Conservation (phyloP, 495 filamentous ascomycete genomes). For the Aspergillus affinis region DNA sequence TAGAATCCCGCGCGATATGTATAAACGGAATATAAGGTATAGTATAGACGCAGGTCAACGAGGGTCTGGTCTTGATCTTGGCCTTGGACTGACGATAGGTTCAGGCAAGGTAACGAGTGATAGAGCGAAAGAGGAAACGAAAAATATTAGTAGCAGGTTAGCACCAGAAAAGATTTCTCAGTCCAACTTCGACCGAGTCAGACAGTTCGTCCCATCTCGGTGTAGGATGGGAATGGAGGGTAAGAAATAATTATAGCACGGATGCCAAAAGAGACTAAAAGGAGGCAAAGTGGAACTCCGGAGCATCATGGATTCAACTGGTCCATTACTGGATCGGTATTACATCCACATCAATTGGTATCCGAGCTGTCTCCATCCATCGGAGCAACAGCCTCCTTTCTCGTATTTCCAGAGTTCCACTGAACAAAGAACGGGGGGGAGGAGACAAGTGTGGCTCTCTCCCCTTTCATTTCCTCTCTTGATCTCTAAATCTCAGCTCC, state of each 20-base stretch:
- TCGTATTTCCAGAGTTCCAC: background rate
- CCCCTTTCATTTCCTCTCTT: background rate
- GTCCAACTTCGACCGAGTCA: conserved; percentile 13
- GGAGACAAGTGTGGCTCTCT: background rate
- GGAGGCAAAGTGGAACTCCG: conserved; percentile 22
- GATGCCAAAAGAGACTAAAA: conserved; percentile 17
- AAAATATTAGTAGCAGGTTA: background rate
- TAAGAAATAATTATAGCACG: conserved; percentile 23
- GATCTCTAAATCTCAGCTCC: too few species aligned
- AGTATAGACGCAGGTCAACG: background rate
- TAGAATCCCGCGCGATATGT: background rate
- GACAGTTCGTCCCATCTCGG: conserved; percentile 18
- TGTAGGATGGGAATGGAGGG: conserved; percentile 16
- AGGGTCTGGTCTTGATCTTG: background rate
- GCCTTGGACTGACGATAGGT: background rate
- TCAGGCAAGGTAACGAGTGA: background rate
- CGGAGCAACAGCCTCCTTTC: background rate
- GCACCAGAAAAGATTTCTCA: conserved; percentile 8
- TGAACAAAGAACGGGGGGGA: background rate
- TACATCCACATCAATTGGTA: background rate
- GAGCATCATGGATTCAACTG: conserved; percentile 6
- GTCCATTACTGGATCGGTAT: conserved; percentile 12
- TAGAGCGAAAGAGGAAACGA: conserved; percentile 2
- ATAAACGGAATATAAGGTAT: background rate
- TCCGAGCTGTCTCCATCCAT: background rate